Evolutionary conservation across 257 asterid genomes (phyloP), one percentile per base, ranked within the genome.

Genomic region (Fraxinus anomala): DNA sequence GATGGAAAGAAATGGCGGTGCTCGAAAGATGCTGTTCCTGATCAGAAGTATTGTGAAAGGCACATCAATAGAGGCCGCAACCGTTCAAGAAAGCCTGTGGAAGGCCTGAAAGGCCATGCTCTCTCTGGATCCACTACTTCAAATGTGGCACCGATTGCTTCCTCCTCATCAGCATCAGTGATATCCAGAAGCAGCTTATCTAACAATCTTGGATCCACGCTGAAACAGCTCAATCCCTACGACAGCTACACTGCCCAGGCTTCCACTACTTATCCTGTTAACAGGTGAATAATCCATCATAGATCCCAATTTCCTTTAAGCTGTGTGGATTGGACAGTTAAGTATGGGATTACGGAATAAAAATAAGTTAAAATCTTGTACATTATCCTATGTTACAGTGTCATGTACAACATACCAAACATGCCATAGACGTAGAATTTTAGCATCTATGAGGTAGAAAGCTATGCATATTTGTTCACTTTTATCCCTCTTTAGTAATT

Each of bases 21-120:
- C 96, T 90, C 99, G 5, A 89, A 96, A 84, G 99, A 95, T 83
- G 97, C 97, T 49, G 97, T 91, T 78, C 94, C 94, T 68, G 97
- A 93, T 76, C 98, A 95, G 90, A 95, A 92, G 85, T 95, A 95
- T 87, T 95, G 98, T 78, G 98, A 95, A 89, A 85, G 97, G 87
- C 99, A 93, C 96, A 90, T 95, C 59, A 95, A 93, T 54, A 88
- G 99, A 86, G 97, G 98, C 83, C 99, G 98, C 76, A 97, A 93
- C 81, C 98, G 99, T 95, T 93, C 99, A 95, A 95, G 99, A 95
- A 95, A 95, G 99, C 99, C 97, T 93, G 98, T 95, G 99, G 99
- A 95, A 95, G 96, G 93, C 87, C 97, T 87, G 63, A 82, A 84
- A 80, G 96, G 96, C 93, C 99, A 87, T 79, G 89, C 90, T 85